Percentiles rank a stretch among this genome's conserved stretches.
Conservation (phyloP, 202 grass and related monocot genomes). For the Dendrocalamus latiflorus region DNA sequence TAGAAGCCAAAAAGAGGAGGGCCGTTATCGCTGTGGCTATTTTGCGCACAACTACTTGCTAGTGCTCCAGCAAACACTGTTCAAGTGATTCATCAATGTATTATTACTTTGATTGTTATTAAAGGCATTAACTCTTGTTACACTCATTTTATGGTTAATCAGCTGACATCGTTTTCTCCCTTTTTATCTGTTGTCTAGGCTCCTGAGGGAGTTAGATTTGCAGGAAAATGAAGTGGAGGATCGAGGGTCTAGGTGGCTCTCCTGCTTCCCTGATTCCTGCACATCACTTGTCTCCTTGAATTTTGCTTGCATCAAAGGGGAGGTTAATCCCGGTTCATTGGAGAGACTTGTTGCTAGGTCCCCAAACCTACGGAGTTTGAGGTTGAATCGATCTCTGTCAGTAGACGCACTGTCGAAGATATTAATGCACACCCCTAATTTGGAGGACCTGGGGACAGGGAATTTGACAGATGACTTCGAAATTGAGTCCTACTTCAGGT, state of each 20-base stretch:
- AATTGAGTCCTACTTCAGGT: constrained; percentile 45
- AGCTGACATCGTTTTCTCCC: too few relatives aligned
- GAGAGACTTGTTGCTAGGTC: constrained; percentile 78
- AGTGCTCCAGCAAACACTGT: too few relatives aligned
- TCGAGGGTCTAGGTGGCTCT: constrained; percentile 81
- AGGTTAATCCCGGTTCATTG: constrained; percentile 64
- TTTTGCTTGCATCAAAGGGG: constrained; percentile 90
- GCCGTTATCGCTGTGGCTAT: too few relatives aligned
- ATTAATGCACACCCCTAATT: constrained; percentile 53
- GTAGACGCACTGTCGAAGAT: constrained; percentile 73
- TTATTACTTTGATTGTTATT: too few relatives aligned
- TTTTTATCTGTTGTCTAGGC: too few relatives aligned
- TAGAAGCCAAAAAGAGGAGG: too few relatives aligned
- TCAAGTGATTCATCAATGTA: too few relatives aligned
- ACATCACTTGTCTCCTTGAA: constrained; percentile 84
- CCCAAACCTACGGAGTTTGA: constrained; percentile 77
- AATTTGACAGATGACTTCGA: constrained; percentile 57
- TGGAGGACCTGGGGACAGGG: constrained; percentile 86
- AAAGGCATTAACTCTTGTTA: too few relatives aligned
- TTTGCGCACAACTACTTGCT: too few relatives aligned
- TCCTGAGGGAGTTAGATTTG: constrained; percentile 84
- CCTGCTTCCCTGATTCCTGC: constrained; percentile 82
- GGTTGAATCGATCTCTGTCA: constrained; percentile 67
- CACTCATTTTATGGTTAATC: too few relatives aligned
- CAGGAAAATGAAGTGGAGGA: constrained; percentile 99